phyloP scores from a whole-genome alignment of 805 yeast species.

The Alloascoidea hylecoeti region DNA sequence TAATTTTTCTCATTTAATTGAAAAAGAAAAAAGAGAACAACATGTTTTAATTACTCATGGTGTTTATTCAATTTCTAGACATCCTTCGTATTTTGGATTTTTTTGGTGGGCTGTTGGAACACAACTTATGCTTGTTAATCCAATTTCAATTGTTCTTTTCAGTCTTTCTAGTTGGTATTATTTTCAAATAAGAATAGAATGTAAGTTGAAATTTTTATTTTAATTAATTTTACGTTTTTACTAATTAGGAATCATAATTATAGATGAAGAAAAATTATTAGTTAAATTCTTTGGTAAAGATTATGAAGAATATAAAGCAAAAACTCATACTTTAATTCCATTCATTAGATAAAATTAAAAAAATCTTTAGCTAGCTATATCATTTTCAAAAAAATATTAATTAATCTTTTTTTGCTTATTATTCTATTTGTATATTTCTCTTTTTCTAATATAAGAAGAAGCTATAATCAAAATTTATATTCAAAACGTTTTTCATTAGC shows the following conservation, averaged over 20 bases:
- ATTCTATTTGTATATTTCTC: too few relatives aligned
- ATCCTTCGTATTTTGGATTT: slow-evolving; percentile 87
- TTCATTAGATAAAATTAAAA: slow-evolving; percentile 23
- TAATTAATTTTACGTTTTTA: background rate
- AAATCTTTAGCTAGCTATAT: background rate
- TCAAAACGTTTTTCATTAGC: background rate
- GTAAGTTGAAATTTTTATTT: slow-evolving; percentile 7
- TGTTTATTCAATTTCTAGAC: slow-evolving; percentile 52
- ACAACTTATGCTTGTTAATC: slow-evolving; percentile 58
- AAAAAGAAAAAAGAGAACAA: slow-evolving; percentile 28
- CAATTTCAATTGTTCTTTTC: slow-evolving; percentile 42
- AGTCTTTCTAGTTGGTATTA: slow-evolving; percentile 47
- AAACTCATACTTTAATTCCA: slow-evolving; percentile 51
- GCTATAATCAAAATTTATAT: too few relatives aligned
- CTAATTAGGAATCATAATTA: background rate
- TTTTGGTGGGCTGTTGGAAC: slow-evolving; percentile 90
- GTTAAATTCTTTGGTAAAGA: slow-evolving; percentile 56
- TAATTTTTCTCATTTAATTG: slow-evolving; percentile 76
- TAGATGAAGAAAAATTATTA: slow-evolving; percentile 52
- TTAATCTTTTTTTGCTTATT: slow-evolving; percentile 2
- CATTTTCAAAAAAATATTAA: background rate
- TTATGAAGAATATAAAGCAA: slow-evolving; percentile 36
- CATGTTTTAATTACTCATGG: slow-evolving; percentile 69
- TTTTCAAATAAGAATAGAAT: slow-evolving; percentile 49
- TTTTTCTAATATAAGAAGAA: too few relatives aligned